A percentile compares a stretch with the other conserved stretches of the same genome.
phyloP scores from a whole-genome alignment of 305 asterid species.

The Solanum hybrid region DNA sequence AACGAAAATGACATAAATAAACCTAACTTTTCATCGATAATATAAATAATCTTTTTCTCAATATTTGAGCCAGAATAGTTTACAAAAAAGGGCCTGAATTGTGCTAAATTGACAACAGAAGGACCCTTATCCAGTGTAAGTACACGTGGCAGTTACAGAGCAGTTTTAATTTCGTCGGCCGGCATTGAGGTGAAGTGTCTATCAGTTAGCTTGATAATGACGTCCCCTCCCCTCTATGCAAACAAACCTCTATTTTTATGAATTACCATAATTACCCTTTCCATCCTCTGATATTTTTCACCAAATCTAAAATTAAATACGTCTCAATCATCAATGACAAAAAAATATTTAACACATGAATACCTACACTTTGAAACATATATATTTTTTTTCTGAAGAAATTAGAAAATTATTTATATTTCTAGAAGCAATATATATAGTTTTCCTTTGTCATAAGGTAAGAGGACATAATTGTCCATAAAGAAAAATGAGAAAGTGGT shows the following conservation, averaged over 20 bases:
- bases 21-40: fast-evolving
- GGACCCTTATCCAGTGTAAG: slow-evolving; percentile 28
- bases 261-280: slow-evolving; percentile 22
- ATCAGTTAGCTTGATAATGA: slow-evolving; percentile 2
- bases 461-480: background rate
- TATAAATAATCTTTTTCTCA: fast-evolving
- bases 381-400: too few relatives aligned
- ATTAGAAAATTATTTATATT: background rate
- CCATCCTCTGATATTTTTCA: background rate
- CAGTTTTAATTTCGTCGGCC: slow-evolving; percentile 13
- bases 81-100: slow-evolving; percentile 9
- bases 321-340: background rate
- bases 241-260: background rate
- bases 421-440: background rate
- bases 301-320: background rate
- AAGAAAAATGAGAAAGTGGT: background rate
- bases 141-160: slow-evolving; percentile 31
- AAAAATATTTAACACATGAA: too few relatives aligned
- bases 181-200: slow-evolving; percentile 13
- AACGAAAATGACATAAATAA: too few relatives aligned
- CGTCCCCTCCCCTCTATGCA: slow-evolving; percentile 14
- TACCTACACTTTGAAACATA: background rate
- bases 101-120: background rate
- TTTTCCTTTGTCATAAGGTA: background rate
- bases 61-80: background rate